Evolutionary conservation across 495 filamentous ascomycete species (phyloP).

Genomic region (Hypomontagnella monticulosa): DNA sequence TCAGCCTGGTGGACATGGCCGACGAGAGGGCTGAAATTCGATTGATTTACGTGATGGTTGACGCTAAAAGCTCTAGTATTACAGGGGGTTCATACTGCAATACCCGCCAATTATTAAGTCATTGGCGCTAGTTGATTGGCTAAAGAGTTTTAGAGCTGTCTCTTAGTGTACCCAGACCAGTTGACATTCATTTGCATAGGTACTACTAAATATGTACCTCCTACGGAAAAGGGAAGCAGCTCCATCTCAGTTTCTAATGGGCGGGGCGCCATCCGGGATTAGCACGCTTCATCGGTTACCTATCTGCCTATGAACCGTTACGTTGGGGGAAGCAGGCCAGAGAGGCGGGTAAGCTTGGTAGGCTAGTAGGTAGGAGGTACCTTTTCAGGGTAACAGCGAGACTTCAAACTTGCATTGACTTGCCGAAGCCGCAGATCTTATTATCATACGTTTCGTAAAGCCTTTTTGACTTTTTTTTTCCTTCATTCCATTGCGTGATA

Average conservation of each 20-base stretch:
- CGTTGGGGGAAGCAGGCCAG: not conserved
- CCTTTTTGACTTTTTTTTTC: constrained; percentile 3
- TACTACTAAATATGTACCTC: no score
- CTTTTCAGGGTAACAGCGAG: not conserved
- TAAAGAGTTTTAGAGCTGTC: constrained; percentile 1
- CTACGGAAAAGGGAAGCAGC: no score
- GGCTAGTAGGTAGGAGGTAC: not conserved
- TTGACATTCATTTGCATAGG: no score
- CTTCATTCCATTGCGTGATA: constrained; percentile 6
- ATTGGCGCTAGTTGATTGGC: constrained; percentile 18
- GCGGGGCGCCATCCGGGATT: not conserved
- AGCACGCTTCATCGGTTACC: not conserved
- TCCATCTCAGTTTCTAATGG: not conserved
- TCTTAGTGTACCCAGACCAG: not conserved
- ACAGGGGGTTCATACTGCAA: constrained; percentile 32
- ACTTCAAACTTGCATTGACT: constrained; percentile 28
- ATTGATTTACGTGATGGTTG: not conserved
- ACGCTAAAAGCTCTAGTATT: constrained; percentile 24
- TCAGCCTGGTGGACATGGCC: constrained; percentile 12
- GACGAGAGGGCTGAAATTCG: constrained; percentile 11
- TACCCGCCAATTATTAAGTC: constrained; percentile 26
- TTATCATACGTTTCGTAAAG: constrained; percentile 27
- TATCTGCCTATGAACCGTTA: not conserved
- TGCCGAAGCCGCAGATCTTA: constrained; percentile 29
- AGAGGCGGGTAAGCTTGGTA: no score